Percentiles rank a stretch among this genome's conserved stretches.
phyloP scores from a whole-genome alignment of 163 green algal species.

The Coccomyxa subellipsoidea region DNA sequence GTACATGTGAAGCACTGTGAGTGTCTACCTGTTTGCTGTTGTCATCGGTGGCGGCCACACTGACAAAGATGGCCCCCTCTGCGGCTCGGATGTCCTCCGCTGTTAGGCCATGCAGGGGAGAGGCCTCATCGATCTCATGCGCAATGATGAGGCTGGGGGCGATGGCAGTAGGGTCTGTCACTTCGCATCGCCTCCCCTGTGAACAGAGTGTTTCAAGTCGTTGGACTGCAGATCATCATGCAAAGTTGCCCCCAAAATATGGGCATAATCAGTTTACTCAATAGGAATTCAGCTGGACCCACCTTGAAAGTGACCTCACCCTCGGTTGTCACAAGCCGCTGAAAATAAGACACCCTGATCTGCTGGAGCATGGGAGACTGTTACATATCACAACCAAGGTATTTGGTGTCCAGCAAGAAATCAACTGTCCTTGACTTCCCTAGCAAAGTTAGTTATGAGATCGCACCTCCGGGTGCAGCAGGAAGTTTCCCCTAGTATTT shows the following conservation, averaged over 20 bases:
- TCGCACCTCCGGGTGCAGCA: constrained; percentile 15
- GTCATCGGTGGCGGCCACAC: constrained; percentile 33
- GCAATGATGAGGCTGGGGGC: constrained; percentile 9
- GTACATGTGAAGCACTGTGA: neutral
- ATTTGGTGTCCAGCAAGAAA: neutral
- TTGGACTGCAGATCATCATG: too few species aligned
- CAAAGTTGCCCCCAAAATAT: too few species aligned
- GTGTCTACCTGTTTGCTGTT: constrained; percentile 33
- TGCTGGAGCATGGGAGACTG: constrained; percentile 2
- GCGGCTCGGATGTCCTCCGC: neutral
- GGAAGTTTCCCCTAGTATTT: constrained; percentile 17
- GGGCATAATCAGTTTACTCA: too few species aligned
- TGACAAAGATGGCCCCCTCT: constrained; percentile 12
- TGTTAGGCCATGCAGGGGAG: neutral
- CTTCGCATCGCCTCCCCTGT: neutral
- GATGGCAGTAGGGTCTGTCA: neutral
- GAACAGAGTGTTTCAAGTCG: too few species aligned
- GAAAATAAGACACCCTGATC: constrained; percentile 12
- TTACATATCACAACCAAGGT: too few species aligned
- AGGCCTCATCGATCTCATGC: constrained; percentile 5
- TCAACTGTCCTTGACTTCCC: neutral
- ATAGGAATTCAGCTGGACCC: too few species aligned
- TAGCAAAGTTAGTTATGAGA: neutral
- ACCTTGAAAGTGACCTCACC: constrained; percentile 4
- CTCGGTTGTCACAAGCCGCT: constrained; percentile 6